These are phyloP conservation scores for Irpex lacteus DNA, from an alignment of 1,284 basidiomycete species.

Conservation along the genomic window DNA sequence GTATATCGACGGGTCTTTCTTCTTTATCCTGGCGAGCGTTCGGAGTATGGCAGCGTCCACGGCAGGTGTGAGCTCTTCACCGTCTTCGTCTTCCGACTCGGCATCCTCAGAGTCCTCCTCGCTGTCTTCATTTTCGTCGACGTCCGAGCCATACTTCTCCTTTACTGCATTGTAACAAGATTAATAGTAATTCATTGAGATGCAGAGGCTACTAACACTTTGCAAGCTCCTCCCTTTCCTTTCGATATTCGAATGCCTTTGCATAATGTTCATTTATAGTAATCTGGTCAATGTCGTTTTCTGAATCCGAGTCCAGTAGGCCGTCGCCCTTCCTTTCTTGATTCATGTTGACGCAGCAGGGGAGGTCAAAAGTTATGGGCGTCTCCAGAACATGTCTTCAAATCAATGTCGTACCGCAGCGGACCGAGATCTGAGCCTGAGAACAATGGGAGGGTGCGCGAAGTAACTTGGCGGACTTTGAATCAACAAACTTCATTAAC, in stretches of 20 bases:
- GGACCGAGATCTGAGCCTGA: background rate
- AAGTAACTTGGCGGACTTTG: too few relatives aligned
- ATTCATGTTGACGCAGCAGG: constrained; percentile 28
- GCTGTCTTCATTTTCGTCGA: constrained; percentile 46
- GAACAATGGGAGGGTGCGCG: background rate
- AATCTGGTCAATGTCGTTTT: constrained; percentile 43
- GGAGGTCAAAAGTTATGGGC: background rate
- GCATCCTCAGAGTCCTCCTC: constrained; percentile 73
- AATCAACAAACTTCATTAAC: too few relatives aligned
- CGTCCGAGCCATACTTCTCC: constrained; percentile 82
- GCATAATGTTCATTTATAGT: constrained; percentile 83
- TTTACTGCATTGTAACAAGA: constrained; percentile 63
- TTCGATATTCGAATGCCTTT: constrained; percentile 77
- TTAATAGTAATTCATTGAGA: too few relatives aligned
- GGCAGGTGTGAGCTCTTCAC: constrained; percentile 91
- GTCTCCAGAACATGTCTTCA: background rate
- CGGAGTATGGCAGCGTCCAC: constrained; percentile 94
- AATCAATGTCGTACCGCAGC: background rate
- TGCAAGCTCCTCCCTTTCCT: constrained; percentile 80
- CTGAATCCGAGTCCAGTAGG: constrained; percentile 44
- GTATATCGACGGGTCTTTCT: constrained; percentile 85
- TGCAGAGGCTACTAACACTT: constrained; percentile 72
- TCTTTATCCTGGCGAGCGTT: constrained; percentile 84
- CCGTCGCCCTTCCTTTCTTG: constrained; percentile 24
- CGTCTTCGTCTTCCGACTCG: constrained; percentile 92